Conservation (phyloP, 192 early-diverging fungal species). For the Linnemannia schmuckeri region DNA sequence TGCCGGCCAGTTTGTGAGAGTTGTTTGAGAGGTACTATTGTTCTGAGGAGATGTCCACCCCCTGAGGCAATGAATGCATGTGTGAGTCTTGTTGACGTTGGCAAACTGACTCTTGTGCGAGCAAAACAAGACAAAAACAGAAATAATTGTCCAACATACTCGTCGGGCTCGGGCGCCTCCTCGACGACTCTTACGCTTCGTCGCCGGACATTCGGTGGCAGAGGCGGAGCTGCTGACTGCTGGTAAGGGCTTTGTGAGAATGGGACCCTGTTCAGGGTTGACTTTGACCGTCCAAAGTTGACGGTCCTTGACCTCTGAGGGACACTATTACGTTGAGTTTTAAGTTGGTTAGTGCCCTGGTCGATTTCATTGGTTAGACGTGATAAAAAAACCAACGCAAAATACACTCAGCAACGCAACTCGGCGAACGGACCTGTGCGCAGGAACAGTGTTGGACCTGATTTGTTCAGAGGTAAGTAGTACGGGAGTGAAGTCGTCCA, state of each 20-base stretch:
- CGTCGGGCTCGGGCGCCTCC: background rate
- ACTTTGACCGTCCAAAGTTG: conserved; percentile 14
- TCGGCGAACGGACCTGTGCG: background rate
- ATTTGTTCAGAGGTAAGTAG: background rate
- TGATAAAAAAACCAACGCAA: background rate
- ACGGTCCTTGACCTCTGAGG: background rate
- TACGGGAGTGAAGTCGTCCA: conserved; percentile 12
- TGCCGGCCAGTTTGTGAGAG: background rate
- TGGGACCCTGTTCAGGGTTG: conserved; percentile 21
- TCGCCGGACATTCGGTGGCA: background rate
- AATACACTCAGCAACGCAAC: background rate
- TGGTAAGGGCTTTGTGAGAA: conserved; percentile 45
- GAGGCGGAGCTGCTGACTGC: background rate
- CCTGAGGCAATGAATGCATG: background rate
- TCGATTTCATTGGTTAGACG: background rate
- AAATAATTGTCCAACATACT: background rate
- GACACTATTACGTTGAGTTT: background rate
- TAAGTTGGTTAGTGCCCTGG: background rate
- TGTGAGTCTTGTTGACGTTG: background rate
- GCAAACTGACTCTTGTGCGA: background rate
- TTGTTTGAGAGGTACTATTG: conserved; percentile 20
- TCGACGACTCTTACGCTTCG: background rate
- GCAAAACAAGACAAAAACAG: background rate
- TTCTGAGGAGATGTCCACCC: background rate
- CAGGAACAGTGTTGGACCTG: background rate